Percentiles rank a stretch among this genome's conserved stretches.
These are phyloP conservation scores for Pleurozium schreberi DNA, from an alignment of 225 moss, liverwort and hornwort species.

Conservation along the genomic window DNA sequence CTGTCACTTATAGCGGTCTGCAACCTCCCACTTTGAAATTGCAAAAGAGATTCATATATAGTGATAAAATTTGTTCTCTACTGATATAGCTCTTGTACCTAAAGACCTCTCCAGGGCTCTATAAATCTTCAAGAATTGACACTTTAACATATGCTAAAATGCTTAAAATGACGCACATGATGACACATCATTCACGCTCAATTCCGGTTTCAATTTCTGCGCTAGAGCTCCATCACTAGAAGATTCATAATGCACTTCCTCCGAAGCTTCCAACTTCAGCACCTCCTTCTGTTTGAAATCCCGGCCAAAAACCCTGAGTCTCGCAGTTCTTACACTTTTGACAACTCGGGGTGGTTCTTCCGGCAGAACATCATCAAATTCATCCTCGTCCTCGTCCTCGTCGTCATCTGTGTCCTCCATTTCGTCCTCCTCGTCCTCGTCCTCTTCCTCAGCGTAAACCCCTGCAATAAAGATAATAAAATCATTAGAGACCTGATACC, in stretches of 20 bases:
- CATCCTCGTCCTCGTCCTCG: constrained; percentile 36
- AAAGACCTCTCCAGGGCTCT: background rate
- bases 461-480: constrained; percentile 6
- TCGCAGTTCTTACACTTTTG: constrained; percentile 38
- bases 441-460: constrained; percentile 25
- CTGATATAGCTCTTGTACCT: background rate
- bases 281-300: constrained; percentile 58
- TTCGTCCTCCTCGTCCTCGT: constrained; percentile 36
- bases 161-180: background rate
- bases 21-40: background rate
- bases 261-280: constrained; percentile 19
- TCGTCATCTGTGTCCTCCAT: constrained; percentile 20
- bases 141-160: background rate
- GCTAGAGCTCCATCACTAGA: background rate
- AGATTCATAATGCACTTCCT: background rate
- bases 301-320: constrained; percentile 74
- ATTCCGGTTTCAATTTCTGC: background rate
- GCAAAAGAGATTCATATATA: background rate
- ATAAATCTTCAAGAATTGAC: background rate
- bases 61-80: background rate
- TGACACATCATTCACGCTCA: background rate
- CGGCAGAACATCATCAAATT: background rate
- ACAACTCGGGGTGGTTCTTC: constrained; percentile 11
- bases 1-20: background rate
- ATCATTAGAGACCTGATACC: background rate